These are phyloP conservation scores for Trifolium subterraneum DNA, from an alignment of 306 rosid genomes.

Conservation along the genomic window DNA sequence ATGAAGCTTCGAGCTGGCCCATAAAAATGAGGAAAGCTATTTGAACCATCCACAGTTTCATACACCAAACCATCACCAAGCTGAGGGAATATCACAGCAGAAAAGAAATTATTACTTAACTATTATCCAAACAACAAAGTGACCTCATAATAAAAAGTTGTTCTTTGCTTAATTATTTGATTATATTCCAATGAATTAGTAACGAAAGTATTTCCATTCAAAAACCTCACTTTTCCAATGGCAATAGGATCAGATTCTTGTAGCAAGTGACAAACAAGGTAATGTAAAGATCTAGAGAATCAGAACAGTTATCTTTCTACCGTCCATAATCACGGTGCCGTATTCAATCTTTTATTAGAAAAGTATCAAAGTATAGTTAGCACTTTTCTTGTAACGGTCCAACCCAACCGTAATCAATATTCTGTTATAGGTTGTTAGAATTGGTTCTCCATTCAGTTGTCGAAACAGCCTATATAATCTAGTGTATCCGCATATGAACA, in stretches of 20 bases:
- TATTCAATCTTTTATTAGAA: background rate
- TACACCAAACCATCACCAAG: constrained; percentile 86
- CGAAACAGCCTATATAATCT: too few relatives aligned
- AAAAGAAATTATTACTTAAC: constrained; percentile 17
- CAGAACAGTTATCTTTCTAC: background rate
- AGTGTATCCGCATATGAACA: too few relatives aligned
- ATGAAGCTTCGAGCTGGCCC: constrained; percentile 80
- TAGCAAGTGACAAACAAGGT: background rate
- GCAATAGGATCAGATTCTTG: constrained; percentile 12
- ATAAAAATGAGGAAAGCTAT: constrained; percentile 86
- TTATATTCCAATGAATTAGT: constrained; percentile 4
- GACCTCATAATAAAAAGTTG: constrained; percentile 3
- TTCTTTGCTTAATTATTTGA: constrained; percentile 18
- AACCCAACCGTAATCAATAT: background rate
- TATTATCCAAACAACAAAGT: constrained; percentile 11
- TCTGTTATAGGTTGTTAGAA: too few relatives aligned
- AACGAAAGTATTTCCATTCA: constrained; percentile 7
- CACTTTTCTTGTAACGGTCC: too few relatives aligned
- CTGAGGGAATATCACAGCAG: constrained; percentile 46
- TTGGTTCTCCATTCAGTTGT: too few relatives aligned
- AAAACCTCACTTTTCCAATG: constrained; percentile 11
- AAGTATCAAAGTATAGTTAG: too few relatives aligned
- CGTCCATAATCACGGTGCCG: too few relatives aligned
- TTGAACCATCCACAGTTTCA: constrained; percentile 71
- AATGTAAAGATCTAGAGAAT: constrained; percentile 5